Evolutionary conservation across 345 rosid genomes (phyloP).

Genomic region (Eucalyptus viminalis): DNA sequence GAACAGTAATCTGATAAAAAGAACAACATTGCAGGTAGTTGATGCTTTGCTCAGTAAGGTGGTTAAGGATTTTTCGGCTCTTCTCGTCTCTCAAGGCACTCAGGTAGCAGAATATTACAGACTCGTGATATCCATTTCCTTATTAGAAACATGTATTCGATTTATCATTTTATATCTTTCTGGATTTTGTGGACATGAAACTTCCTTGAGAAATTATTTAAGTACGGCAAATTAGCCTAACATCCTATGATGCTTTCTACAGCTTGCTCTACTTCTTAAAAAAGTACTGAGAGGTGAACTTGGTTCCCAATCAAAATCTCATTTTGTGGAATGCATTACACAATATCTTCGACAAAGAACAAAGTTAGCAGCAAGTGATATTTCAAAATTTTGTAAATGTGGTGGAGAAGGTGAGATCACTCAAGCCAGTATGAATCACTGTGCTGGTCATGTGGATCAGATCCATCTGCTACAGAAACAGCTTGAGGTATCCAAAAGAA

Average conservation of each 20-base stretch:
- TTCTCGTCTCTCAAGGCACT: constrained; percentile 82
- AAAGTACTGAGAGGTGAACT: constrained; percentile 60
- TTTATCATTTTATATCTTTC: background rate
- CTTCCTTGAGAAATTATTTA: background rate
- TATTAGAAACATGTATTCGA: background rate
- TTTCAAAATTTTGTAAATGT: constrained; percentile 76
- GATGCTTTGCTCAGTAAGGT: constrained; percentile 76
- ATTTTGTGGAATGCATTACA: constrained; percentile 60
- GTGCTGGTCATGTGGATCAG: constrained; percentile 17
- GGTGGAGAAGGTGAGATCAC: constrained; percentile 38
- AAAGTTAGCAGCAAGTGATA: constrained; percentile 44
- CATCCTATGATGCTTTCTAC: background rate
- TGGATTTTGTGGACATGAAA: background rate
- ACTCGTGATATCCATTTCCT: background rate
- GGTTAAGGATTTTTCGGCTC: constrained; percentile 77
- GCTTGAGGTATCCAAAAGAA: constrained; percentile 38
- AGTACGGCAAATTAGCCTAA: background rate
- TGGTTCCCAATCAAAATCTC: constrained; percentile 44
- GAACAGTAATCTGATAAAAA: background rate
- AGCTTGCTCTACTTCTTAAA: constrained; percentile 65
- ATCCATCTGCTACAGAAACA: constrained; percentile 47
- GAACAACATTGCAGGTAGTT: constrained; percentile 34
- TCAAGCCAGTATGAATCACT: constrained; percentile 5
- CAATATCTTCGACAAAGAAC: constrained; percentile 58
- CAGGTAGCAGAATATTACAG: constrained; percentile 33